A percentile compares a stretch with the other conserved stretches of the same genome.
Conservation (phyloP, 2,329 filamentous ascomycete species). For the Juglanconis sp. region DNA sequence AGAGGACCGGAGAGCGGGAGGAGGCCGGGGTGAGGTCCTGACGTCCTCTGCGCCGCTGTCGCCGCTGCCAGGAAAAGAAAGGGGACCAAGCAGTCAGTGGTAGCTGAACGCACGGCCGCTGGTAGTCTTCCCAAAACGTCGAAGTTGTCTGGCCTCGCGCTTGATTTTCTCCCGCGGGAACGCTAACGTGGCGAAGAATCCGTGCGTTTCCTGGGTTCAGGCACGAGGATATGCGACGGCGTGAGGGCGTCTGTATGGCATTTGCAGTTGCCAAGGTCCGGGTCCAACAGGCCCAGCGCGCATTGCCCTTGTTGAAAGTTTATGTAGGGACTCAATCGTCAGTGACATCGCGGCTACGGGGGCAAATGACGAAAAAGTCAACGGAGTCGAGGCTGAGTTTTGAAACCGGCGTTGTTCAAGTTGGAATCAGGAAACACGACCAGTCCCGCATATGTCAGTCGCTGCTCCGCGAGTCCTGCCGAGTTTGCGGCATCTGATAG, state of each 20-base stretch:
- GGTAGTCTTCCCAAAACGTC: not conserved
- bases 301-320: not conserved
- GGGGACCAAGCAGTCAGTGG: not conserved
- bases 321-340: not conserved
- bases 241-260: conserved; percentile 3
- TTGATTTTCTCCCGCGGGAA: not conserved
- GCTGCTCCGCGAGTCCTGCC: not conserved
- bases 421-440: not conserved
- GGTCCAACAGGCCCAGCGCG: not conserved
- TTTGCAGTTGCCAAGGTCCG: conserved; percentile 2
- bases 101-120: conserved; percentile 5
- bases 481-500: not conserved
- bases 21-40: not conserved
- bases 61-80: conserved; percentile 1
- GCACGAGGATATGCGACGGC: conserved; percentile 1
- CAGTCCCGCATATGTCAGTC: not conserved
- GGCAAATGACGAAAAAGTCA: not conserved
- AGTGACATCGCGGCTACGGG: conserved; percentile 11
- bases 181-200: conserved; percentile 1
- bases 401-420: not conserved
- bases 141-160: conserved; percentile 1
- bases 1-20: not conserved
- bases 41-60: not conserved
- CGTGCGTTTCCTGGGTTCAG: conserved; percentile 5
- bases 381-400: not conserved